Base-by-base conservation (phyloP, 192 early-diverging fungal genomes). In the Jimgerdemannia flammicorona region DNA sequence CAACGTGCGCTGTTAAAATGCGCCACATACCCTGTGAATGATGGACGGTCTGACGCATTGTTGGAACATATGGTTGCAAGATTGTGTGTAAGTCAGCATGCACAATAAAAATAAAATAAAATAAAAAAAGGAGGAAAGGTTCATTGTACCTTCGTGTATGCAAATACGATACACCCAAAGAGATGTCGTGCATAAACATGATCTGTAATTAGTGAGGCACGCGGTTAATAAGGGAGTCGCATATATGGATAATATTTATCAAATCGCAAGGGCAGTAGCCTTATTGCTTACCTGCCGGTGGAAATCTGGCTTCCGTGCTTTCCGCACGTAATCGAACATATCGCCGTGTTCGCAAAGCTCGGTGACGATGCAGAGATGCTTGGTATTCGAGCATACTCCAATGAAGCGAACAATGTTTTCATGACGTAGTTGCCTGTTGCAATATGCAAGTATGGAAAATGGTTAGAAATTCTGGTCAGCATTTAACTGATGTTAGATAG, bases 181-280 rank as follows among this genome's bases (percentile, higher is more conserved):
- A 88, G 81, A 93, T 92, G 69, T 93, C 91, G 70, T 93, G 90
- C 92, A 93, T 93, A 44, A 85, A 90, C 86, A 87, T 91, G 70
- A 90, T 87, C 85, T 85, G 67, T 40, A 40, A 9, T 4, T 11
- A 11, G 49, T 54, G 49, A 49, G n/a, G n/a, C n/a, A n/a, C n/a
- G n/a, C n/a, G n/a, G n/a, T n/a, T n/a, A n/a, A n/a, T n/a, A n/a
- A n/a, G n/a, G n/a, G n/a, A n/a, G n/a, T n/a, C n/a, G n/a, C n/a
- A n/a, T n/a, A n/a, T n/a, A n/a, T n/a, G n/a, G n/a, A n/a, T n/a
- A n/a, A n/a, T n/a, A n/a, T n/a, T n/a, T n/a, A n/a, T n/a, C n/a
- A n/a, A n/a, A n/a, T n/a, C n/a, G n/a, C n/a, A n/a, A n/a, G n/a
- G n/a, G n/a, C n/a, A n/a, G n/a, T n/a, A n/a, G n/a, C n/a, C n/a